phyloP scores from a whole-genome alignment of 179 eudicot genomes.

The Silene coronaria region DNA sequence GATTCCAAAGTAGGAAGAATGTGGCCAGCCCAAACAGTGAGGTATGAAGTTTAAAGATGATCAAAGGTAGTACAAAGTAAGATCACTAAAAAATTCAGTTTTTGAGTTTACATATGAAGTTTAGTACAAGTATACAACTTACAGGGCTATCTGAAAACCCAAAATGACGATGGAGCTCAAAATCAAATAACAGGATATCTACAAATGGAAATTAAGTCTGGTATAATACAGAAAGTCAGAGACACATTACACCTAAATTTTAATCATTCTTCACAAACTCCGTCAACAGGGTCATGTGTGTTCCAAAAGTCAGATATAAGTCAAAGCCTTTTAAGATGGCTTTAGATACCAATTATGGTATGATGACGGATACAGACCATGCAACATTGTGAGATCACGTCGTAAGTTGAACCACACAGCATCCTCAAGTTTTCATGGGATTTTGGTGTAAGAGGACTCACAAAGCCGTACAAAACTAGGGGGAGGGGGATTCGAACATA shows the following conservation, averaged over 20 bases:
- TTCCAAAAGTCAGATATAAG: not conserved
- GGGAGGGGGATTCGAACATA: no score
- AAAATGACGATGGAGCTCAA: not conserved
- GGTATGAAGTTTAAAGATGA: not conserved
- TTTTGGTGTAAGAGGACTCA: no score
- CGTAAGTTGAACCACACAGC: not conserved
- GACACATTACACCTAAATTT: not conserved
- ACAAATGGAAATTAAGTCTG: not conserved
- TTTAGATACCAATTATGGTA: not conserved
- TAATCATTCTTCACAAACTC: not conserved
- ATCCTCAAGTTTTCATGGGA: not conserved
- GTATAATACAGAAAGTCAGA: not conserved
- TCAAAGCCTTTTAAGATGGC: conserved; percentile 2
- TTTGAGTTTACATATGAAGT: not conserved
- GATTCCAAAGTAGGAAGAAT: not conserved
- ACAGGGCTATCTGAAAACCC: not conserved
- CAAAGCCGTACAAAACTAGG: no score
- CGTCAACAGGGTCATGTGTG: not conserved
- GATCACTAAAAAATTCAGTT: not conserved
- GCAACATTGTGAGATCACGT: not conserved
- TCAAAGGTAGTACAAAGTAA: not conserved
- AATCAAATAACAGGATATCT: not conserved
- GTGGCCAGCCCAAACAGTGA: not conserved
- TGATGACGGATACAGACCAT: not conserved
- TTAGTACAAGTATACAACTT: not conserved